Conservation (phyloP, 495 filamentous ascomycete species). For the Lophiotrema nucula region DNA sequence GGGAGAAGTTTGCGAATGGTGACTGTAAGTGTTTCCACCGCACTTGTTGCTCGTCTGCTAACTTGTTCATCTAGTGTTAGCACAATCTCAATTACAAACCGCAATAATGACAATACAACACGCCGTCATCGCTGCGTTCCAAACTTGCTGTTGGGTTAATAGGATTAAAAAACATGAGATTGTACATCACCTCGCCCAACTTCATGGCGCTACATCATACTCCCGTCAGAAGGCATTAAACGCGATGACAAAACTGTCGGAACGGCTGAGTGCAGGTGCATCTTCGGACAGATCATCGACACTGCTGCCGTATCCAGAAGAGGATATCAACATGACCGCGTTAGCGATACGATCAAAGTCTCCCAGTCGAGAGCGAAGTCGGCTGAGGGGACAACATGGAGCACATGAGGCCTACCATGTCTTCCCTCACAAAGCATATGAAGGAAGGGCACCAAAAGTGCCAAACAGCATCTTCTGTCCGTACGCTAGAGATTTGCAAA, state of each 20-base stretch:
- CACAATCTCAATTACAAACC: slow-evolving; percentile 28
- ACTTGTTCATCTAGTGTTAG: slow-evolving; percentile 12
- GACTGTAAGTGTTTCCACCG: slow-evolving; percentile 15
- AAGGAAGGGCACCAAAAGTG: too few species aligned
- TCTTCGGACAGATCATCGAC: too few species aligned
- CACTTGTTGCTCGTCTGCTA: background rate
- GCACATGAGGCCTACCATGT: too few species aligned
- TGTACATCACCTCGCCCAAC: too few species aligned
- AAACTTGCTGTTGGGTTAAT: too few species aligned
- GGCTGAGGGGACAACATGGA: background rate
- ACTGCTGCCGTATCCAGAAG: background rate
- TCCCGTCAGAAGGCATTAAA: too few species aligned
- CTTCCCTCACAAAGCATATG: too few species aligned
- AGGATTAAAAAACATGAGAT: too few species aligned
- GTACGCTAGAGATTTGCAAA: slow-evolving; percentile 23
- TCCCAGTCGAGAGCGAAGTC: background rate
- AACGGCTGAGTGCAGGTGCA: too few species aligned
- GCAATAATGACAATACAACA: slow-evolving; percentile 27
- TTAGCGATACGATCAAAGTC: slow-evolving; percentile 7
- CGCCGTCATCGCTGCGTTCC: slow-evolving; percentile 18
- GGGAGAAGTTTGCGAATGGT: slow-evolving; percentile 22
- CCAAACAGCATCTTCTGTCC: slow-evolving; percentile 14
- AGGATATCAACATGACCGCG: background rate
- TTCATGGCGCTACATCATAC: too few species aligned
- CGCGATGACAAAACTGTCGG: too few species aligned